A percentile compares a stretch with the other conserved stretches of the same genome.
phyloP scores from a whole-genome alignment of 768 basidiomycete species.

The Rhodosporidiobolus odoratus region DNA sequence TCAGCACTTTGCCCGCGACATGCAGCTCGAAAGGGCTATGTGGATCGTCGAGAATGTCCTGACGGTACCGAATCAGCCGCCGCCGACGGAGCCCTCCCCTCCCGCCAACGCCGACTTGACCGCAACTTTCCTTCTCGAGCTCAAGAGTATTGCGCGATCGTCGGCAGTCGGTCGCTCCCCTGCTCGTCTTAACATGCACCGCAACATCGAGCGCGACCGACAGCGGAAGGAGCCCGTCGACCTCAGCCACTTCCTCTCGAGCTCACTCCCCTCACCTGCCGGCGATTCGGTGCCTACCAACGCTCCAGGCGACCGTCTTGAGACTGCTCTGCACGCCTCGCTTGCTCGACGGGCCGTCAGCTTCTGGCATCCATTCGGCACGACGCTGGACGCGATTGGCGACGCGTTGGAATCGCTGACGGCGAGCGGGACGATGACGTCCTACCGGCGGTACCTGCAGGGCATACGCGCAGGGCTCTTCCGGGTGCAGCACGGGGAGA shows the following conservation, averaged over 20 bases:
- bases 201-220: not conserved
- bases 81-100: not conserved
- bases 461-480: not conserved
- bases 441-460: not conserved
- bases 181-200: not conserved
- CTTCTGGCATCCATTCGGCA: slow-evolving; percentile 18
- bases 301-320: not conserved
- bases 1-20: slow-evolving; percentile 69
- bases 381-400: slow-evolving; percentile 20
- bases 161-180: slow-evolving; percentile 5
- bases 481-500: no score
- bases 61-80: slow-evolving; percentile 47
- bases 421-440: not conserved
- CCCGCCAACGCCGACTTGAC: not conserved
- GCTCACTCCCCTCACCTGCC: not conserved
- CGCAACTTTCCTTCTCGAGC: not conserved
- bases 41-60: slow-evolving; percentile 73
- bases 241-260: not conserved
- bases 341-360: not conserved
- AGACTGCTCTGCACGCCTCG: not conserved
- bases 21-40: slow-evolving; percentile 76
- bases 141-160: not conserved
- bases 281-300: not conserved
- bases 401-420: slow-evolving; percentile 6
- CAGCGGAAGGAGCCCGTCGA: not conserved